These are phyloP conservation scores for Cornus suecica DNA, from an alignment of 148 eudicot species.

Conservation along the genomic window DNA sequence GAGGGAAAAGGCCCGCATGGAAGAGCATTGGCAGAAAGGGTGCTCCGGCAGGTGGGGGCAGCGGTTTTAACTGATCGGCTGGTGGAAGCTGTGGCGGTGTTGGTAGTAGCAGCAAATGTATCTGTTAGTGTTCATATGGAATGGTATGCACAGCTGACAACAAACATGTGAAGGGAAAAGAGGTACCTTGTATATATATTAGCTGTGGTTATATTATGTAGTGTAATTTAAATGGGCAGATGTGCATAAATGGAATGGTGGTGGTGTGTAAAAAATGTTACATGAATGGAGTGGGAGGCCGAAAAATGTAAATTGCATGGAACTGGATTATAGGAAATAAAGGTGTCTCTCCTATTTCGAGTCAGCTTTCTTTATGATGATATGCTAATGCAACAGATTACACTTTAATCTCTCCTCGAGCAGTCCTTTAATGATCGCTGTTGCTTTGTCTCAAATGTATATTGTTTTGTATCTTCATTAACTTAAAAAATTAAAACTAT, in stretches of 20 bases:
- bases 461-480: no score
- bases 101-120: conserved; percentile 34
- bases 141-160: conserved; percentile 33
- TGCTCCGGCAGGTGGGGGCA: conserved; percentile 43
- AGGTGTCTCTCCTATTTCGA: background rate
- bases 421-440: no score
- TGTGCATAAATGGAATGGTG: background rate
- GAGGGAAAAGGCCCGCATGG: conserved; percentile 35
- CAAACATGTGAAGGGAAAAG: conserved; percentile 23
- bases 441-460: no score
- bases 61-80: conserved; percentile 22
- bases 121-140: conserved; percentile 40
- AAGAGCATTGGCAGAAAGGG: conserved; percentile 34
- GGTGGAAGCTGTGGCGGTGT: conserved; percentile 22
- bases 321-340: background rate
- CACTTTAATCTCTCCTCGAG: no score
- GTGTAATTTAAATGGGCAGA: background rate
- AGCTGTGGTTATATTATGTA: background rate
- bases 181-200: background rate
- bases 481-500: no score
- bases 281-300: background rate
- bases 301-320: background rate
- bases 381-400: no score
- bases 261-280: background rate
- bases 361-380: background rate